phyloP scores from a whole-genome alignment of 768 basidiomycete species.

The Leccinum boreale region DNA sequence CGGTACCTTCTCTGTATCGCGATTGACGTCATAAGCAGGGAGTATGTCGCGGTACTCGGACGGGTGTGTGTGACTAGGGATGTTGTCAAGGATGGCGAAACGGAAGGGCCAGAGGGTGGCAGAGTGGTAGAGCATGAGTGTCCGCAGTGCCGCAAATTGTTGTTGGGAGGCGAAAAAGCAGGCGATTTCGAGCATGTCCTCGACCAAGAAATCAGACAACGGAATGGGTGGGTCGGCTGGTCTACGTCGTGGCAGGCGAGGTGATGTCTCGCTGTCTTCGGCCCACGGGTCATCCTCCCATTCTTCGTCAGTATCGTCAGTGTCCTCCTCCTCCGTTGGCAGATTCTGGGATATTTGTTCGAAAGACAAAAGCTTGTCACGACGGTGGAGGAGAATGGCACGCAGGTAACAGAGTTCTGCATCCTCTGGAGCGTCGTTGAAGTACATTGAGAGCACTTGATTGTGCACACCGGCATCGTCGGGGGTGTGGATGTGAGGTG shows the following conservation, averaged over 20 bases:
- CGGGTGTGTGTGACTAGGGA: slow-evolving; percentile 74
- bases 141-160: slow-evolving; percentile 53
- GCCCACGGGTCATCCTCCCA: slow-evolving; percentile 65
- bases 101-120: slow-evolving; percentile 64
- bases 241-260: slow-evolving; percentile 17
- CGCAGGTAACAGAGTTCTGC: slow-evolving; percentile 66
- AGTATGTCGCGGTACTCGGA: slow-evolving; percentile 58
- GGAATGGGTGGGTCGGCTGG: slow-evolving; percentile 42
- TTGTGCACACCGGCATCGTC: slow-evolving; percentile 14
- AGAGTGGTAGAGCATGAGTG: slow-evolving; percentile 59
- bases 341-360: slow-evolving; percentile 52
- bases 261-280: slow-evolving; percentile 40
- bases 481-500: slow-evolving; percentile 25
- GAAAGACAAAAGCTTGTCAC: slow-evolving; percentile 73
- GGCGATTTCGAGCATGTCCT: slow-evolving; percentile 56
- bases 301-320: slow-evolving; percentile 41
- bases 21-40: slow-evolving; percentile 53
- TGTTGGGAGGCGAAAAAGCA: slow-evolving; percentile 63
- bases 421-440: slow-evolving; percentile 54
- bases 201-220: slow-evolving; percentile 61
- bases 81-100: slow-evolving; percentile 61
- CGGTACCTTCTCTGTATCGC: slow-evolving; percentile 40
- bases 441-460: slow-evolving; percentile 46
- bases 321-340: slow-evolving; percentile 24
- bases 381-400: slow-evolving; percentile 59